Conservation (phyloP, 2,329 filamentous ascomycete genomes). For the Fusarium sp. region DNA sequence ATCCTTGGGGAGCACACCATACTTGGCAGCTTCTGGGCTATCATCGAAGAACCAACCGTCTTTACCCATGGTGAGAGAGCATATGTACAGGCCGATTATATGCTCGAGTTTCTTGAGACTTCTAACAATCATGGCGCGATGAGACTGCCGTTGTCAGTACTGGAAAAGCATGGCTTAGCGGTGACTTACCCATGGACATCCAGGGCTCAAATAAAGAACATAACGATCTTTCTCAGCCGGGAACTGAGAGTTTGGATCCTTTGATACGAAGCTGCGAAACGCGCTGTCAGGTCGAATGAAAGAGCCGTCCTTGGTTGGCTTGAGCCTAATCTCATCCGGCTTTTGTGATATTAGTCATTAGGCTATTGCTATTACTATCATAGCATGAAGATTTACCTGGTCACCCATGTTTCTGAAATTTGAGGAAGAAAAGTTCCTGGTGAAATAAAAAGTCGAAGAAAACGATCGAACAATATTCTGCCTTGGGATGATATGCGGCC, state of each 20-base stretch:
- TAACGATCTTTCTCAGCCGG: constrained; percentile 69
- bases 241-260: constrained; percentile 59
- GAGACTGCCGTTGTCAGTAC: constrained; percentile 59
- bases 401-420: neutral
- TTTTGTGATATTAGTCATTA: neutral
- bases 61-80: constrained; percentile 71
- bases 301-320: constrained; percentile 52
- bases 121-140: constrained; percentile 77
- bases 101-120: constrained; percentile 78
- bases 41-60: constrained; percentile 64
- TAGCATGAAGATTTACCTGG: neutral
- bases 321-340: constrained; percentile 4
- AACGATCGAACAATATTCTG: rapidly evolving
- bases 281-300: constrained; percentile 62
- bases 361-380: rapidly evolving
- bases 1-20: constrained; percentile 57
- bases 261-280: constrained; percentile 66
- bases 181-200: constrained; percentile 68
- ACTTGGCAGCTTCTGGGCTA: constrained; percentile 52
- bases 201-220: constrained; percentile 67
- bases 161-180: rapidly evolving
- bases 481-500: neutral
- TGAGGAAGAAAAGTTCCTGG: rapidly evolving
- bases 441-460: neutral
- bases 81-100: constrained; percentile 72